phyloP scores from a whole-genome alignment of 495 filamentous ascomycete species.

The Penicillium silybi region DNA sequence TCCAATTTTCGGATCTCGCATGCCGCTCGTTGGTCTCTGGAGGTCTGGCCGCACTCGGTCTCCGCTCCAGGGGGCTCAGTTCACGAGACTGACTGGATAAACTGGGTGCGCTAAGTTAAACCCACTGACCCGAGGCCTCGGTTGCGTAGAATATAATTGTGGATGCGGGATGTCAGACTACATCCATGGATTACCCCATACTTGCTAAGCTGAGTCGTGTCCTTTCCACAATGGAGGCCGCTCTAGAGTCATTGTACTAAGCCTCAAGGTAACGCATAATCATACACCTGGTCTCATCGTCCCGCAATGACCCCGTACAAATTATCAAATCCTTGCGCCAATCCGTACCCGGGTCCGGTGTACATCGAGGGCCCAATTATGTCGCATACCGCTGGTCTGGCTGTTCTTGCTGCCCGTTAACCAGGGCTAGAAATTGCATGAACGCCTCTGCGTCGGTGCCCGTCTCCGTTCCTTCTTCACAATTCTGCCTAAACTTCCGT shows the following conservation, averaged over 20 bases:
- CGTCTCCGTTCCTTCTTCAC: conserved; percentile 35
- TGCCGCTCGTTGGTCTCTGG: conserved; percentile 2
- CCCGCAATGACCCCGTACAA: conserved; percentile 9
- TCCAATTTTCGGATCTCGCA: conserved; percentile 1
- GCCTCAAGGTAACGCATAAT: background rate
- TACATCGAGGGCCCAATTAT: background rate
- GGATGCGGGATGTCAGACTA: background rate
- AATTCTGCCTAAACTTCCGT: conserved; percentile 35
- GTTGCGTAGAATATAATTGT: background rate
- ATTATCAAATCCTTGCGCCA: background rate
- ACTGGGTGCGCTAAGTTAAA: conserved; percentile 9
- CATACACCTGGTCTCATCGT: conserved; percentile 9
- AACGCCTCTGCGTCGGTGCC: conserved; percentile 36
- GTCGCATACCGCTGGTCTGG: background rate
- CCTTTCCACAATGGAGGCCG: background rate
- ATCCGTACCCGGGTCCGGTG: background rate
- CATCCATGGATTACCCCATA: background rate
- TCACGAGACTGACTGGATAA: background rate
- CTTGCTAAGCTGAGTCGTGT: background rate
- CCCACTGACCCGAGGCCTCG: conserved; percentile 2
- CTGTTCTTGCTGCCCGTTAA: conserved; percentile 21
- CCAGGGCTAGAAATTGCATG: conserved; percentile 38
- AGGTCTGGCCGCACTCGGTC: conserved; percentile 9
- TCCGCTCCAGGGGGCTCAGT: conserved; percentile 8
- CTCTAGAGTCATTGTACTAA: background rate